Evolutionary conservation across 108 stramenopile genomes (phyloP).

Genomic region (Mediolabrus comicus): DNA sequence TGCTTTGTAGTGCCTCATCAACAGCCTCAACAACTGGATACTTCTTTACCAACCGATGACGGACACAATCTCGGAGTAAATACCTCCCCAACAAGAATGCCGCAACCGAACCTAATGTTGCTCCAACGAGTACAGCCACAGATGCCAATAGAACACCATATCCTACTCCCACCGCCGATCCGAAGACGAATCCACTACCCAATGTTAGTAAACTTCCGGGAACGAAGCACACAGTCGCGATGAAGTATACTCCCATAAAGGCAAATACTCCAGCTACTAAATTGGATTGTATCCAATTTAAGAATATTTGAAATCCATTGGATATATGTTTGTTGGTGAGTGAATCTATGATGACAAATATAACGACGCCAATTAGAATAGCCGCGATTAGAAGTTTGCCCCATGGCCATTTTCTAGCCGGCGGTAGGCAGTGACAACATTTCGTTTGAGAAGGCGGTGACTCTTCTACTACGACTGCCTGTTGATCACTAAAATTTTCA

Average conservation of each 20-base stretch:
- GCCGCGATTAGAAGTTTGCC: constrained; percentile 37
- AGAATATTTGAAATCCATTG: constrained; percentile 45
- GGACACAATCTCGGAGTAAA: constrained; percentile 60
- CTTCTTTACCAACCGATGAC: constrained; percentile 37
- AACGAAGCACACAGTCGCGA: constrained; percentile 66
- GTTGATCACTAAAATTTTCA: no score
- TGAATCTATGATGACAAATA: constrained; percentile 64
- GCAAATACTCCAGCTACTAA: constrained; percentile 59
- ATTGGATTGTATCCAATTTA: constrained; percentile 60
- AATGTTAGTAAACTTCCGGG: constrained; percentile 75
- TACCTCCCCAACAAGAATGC: constrained; percentile 68
- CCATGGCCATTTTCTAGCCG: neutral
- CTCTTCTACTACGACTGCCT: no score
- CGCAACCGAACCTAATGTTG: constrained; percentile 34
- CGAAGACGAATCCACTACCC: constrained; percentile 77
- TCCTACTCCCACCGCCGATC: constrained; percentile 57
- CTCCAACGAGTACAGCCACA: constrained; percentile 58
- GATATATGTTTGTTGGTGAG: constrained; percentile 40
- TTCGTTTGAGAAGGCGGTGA: no score
- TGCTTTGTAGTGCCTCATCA: constrained; percentile 56
- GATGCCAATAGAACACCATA: constrained; percentile 56
- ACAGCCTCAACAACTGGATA: constrained; percentile 60
- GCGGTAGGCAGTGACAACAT: no score
- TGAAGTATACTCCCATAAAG: constrained; percentile 62
- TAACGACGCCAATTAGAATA: constrained; percentile 43